Evolutionary conservation across 345 rosid species (phyloP).

Genomic region (Eucalyptus regnans): DNA sequence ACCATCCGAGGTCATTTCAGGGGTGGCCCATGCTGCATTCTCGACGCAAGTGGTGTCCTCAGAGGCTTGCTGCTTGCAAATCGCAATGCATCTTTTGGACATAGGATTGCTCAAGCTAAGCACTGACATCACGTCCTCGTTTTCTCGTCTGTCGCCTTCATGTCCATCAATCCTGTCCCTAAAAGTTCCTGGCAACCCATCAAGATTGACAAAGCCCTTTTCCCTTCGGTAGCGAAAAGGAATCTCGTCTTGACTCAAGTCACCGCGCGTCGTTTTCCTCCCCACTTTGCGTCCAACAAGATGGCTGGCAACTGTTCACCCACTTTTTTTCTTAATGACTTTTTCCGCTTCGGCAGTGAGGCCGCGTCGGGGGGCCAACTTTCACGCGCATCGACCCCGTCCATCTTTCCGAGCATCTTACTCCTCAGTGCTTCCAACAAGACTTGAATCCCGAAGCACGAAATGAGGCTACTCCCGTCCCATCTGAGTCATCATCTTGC

Average conservation of each 20-base stretch:
- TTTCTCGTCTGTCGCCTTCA: not conserved
- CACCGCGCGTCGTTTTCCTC: not conserved
- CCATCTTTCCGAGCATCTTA: not conserved
- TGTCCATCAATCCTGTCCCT: not conserved
- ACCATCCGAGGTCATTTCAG: not conserved
- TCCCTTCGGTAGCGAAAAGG: not conserved
- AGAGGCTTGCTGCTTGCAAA: not conserved
- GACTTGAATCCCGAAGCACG: not conserved
- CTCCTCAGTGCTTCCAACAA: not conserved
- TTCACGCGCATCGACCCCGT: not conserved
- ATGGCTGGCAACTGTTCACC: not conserved
- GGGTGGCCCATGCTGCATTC: not conserved
- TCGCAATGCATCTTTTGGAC: not conserved
- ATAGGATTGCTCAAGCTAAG: not conserved
- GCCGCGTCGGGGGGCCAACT: not conserved
- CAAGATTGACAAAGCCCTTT: not conserved
- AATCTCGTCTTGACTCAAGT: not conserved
- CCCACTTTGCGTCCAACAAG: not conserved
- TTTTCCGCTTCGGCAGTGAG: not conserved
- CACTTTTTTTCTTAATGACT: not conserved
- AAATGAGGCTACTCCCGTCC: not conserved
- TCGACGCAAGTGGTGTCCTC: not conserved
- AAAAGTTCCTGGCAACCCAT: not conserved
- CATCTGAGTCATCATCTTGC: not conserved
- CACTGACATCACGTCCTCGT: not conserved